Conservation (phyloP, 352 stramenopile genomes). For the Phytophthora crassamura region DNA sequence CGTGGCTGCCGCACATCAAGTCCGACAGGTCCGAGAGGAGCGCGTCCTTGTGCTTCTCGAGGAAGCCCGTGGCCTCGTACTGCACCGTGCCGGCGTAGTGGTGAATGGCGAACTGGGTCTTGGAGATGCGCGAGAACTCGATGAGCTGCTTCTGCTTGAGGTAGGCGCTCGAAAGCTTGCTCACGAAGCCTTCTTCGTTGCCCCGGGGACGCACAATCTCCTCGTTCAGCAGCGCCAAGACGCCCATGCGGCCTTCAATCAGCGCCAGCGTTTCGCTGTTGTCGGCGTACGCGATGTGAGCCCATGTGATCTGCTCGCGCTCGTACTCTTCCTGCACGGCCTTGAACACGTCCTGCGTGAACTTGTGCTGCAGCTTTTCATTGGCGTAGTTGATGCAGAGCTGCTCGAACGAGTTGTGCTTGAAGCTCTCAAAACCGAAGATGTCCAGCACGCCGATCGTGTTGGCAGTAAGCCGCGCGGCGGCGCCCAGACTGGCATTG, state of each 20-base stretch:
- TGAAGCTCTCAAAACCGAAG: conserved; percentile 89
- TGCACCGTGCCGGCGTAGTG: conserved; percentile 95
- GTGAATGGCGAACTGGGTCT: conserved; percentile 91
- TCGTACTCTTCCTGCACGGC: conserved; percentile 87
- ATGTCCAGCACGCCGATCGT: conserved; percentile 91
- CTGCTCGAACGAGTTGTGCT: conserved; percentile 96
- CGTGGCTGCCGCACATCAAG: conserved; percentile 62
- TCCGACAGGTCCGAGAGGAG: conserved; percentile 92
- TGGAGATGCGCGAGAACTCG: conserved; percentile 70
- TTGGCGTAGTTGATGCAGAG: conserved; percentile 96
- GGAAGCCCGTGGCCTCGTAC: conserved; percentile 92
- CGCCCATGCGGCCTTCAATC: conserved; percentile 78
- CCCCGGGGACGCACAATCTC: conserved; percentile 84
- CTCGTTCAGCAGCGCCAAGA: conserved; percentile 88
- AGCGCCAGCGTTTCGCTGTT: conserved; percentile 80
- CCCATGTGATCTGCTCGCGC: conserved; percentile 76
- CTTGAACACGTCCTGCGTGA: conserved; percentile 92
- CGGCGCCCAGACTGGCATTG: conserved; percentile 72
- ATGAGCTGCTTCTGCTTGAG: conserved; percentile 64
- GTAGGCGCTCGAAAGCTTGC: conserved; percentile 60
- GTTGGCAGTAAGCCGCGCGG: conserved; percentile 26
- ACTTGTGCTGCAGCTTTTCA: conserved; percentile 93
- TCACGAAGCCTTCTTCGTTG: conserved; percentile 72
- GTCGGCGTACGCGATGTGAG: conserved; percentile 83
- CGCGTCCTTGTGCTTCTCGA: conserved; percentile 96